Conservation (phyloP, 2,329 filamentous ascomycete genomes). For the Tothia fuscella region DNA sequence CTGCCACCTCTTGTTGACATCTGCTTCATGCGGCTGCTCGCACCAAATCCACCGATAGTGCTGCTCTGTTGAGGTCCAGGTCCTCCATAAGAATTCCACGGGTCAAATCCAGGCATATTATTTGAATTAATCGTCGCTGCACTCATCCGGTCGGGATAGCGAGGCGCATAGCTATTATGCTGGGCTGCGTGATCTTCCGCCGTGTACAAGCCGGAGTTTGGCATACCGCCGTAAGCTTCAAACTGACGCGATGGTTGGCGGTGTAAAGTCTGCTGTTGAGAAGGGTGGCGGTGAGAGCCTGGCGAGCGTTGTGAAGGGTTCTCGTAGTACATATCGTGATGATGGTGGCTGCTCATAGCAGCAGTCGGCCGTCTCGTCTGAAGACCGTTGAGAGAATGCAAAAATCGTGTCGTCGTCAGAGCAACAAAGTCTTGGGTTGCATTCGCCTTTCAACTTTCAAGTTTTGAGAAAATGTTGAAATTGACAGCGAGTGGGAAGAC, state of each 20-base stretch:
- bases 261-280: slow-evolving; percentile 45
- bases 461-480: too few relatives aligned
- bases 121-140: slow-evolving; percentile 45
- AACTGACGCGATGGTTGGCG: slow-evolving; percentile 67
- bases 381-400: too few relatives aligned
- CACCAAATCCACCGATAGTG: slow-evolving; percentile 48
- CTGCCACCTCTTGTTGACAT: slow-evolving; percentile 36
- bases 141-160: slow-evolving; percentile 48
- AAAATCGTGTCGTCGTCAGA: too few relatives aligned
- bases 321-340: slow-evolving; percentile 61
- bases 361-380: too few relatives aligned
- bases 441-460: too few relatives aligned
- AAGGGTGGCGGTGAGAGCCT: slow-evolving; percentile 56
- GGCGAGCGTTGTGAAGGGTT: slow-evolving; percentile 61
- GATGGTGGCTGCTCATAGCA: slow-evolving; percentile 7
- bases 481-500: too few relatives aligned
- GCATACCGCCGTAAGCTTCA: slow-evolving; percentile 58
- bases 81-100: slow-evolving; percentile 61
- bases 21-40: slow-evolving; percentile 43
- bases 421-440: too few relatives aligned
- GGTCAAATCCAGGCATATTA: slow-evolving; percentile 57
- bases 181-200: slow-evolving; percentile 50
- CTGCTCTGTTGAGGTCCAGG: slow-evolving; percentile 48
- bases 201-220: slow-evolving; percentile 51
- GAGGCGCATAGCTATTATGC: slow-evolving; percentile 35